Evolutionary conservation across 495 filamentous ascomycete species (phyloP), one percentile per base, ranked within the genome.

Genomic region (Penicillium subrubescens): DNA sequence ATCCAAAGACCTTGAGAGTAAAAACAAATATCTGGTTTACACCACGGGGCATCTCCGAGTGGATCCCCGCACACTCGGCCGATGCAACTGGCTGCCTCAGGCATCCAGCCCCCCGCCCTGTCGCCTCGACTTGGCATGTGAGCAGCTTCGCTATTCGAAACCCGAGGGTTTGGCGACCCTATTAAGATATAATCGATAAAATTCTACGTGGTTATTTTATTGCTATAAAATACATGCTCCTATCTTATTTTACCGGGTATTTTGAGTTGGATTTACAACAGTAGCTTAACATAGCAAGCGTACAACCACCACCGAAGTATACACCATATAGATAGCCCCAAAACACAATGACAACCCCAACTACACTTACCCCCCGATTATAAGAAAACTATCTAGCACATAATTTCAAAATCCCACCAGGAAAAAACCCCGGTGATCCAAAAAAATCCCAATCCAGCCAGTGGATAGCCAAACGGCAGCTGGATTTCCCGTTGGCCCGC

Each of bases 401-500:
- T 2, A 3, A n/a, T 5, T 52, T n/a, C 14, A 31, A 50, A 31
- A n/a, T 29, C 2, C 48, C 48, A 31, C 14, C 48, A 31, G 5
- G 48, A 10, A 23, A 23, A 52, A 52, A 27, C 14, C 3, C 15
- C 25, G 48, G 48, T 3, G 25, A 12, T 52, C 48, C 8, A 52
- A 52, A 52, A 52, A 31, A 56, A 23, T 19, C 44, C 44, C 15
- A 23, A 12, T 48, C 21, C 44, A 48, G 21, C 19, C 21, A 5
- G 44, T 48, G 44, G 44, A 48, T 12, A 29, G 21, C 17, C 31
- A 33, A 33, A n/a, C 56, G 56, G 56, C 56, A 58, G 60, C 50
- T 41, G 35, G 52, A 56, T 53, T 52, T 62, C 64, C 62, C 55
- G 39, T 37, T 29, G 21, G 56, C 53, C 62, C 57, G 60, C 52